phyloP scores from a whole-genome alignment of 352 stramenopile species.

The Thalassiosira tumida region DNA sequence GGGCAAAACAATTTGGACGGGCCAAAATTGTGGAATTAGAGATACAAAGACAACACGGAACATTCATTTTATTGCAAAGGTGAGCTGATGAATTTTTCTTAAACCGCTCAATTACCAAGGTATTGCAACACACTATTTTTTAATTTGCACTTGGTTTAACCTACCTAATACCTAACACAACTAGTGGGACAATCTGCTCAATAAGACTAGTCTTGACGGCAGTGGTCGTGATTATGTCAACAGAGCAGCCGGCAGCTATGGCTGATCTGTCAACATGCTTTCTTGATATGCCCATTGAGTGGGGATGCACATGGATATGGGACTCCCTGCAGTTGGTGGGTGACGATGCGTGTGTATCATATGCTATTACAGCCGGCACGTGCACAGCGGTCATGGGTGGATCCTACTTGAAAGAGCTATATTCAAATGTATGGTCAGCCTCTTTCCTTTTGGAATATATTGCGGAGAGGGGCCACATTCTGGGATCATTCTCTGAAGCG shows the following conservation, averaged over 20 bases:
- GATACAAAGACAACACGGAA: too few relatives aligned
- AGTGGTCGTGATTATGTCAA: background rate
- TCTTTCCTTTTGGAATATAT: constrained; percentile 27
- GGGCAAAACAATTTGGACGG: too few relatives aligned
- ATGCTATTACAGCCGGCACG: background rate
- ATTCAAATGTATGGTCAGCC: constrained; percentile 6
- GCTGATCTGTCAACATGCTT: background rate
- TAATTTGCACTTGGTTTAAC: background rate
- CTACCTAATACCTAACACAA: background rate
- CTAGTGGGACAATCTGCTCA: background rate
- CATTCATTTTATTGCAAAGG: too few relatives aligned
- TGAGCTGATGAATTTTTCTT: too few relatives aligned
- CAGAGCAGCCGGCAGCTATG: background rate
- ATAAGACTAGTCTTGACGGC: background rate
- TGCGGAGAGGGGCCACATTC: background rate
- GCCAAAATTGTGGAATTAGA: too few relatives aligned
- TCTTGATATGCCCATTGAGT: background rate
- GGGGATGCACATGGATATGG: constrained; percentile 44
- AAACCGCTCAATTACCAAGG: background rate
- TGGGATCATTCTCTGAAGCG: background rate
- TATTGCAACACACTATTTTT: too few relatives aligned
- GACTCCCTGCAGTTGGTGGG: constrained; percentile 16
- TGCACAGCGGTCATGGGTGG: constrained; percentile 19
- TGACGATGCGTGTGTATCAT: background rate
- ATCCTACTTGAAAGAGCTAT: constrained; percentile 39